These are phyloP conservation scores for Tephrocybe sp. DNA, from an alignment of 768 basidiomycete species.

Conservation along the genomic window DNA sequence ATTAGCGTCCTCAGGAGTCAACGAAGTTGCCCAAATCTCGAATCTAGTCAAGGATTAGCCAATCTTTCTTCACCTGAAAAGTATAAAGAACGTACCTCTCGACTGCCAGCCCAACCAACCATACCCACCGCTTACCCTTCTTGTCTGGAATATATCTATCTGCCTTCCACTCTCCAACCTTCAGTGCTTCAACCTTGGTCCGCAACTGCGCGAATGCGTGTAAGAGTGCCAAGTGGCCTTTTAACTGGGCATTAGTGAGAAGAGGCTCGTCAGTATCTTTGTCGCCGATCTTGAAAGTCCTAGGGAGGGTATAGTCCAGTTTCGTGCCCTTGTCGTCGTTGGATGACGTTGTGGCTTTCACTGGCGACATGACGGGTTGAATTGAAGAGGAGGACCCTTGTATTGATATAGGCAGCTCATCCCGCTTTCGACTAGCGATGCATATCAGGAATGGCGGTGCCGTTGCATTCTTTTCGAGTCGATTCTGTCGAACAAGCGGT, in stretches of 20 bases:
- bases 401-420: too few relatives aligned
- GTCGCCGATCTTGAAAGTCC: background rate
- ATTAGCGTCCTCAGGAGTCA: background rate
- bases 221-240: constrained; percentile 13
- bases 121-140: constrained; percentile 10
- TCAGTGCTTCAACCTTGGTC: constrained; percentile 4
- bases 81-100: constrained; percentile 9
- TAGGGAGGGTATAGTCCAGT: background rate
- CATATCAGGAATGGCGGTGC: too few relatives aligned
- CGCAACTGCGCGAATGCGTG: constrained; percentile 10
- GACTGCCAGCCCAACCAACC: constrained; percentile 14
- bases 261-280: constrained; percentile 3
- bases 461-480: too few relatives aligned
- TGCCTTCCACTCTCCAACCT: background rate
- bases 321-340: too few relatives aligned
- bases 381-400: too few relatives aligned
- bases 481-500: too few relatives aligned
- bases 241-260: constrained; percentile 9
- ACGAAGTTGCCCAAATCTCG: constrained; percentile 6
- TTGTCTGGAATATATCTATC: background rate
- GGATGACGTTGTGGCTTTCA: too few relatives aligned
- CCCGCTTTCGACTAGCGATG: too few relatives aligned
- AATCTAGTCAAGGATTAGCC: constrained; percentile 1
- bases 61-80: background rate
- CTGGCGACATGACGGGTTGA: too few relatives aligned